These are phyloP conservation scores for Trichophyton verrucosum DNA, from an alignment of 2,329 filamentous ascomycete species.

Conservation along the genomic window DNA sequence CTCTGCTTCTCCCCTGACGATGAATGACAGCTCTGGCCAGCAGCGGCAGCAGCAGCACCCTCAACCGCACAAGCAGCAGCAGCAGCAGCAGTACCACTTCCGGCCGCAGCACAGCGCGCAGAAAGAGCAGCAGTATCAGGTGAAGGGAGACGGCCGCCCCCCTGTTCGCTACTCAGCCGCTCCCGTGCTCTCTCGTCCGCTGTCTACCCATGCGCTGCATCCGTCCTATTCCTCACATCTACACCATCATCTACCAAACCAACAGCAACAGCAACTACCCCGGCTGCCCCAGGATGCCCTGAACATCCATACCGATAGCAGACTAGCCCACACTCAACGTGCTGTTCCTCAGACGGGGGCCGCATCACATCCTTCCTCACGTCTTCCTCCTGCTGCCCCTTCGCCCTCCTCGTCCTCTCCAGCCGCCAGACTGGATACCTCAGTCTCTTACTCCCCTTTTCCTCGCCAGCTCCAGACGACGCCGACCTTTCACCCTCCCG, in stretches of 20 bases:
- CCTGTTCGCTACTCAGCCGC: conserved; percentile 3
- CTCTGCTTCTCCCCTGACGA: neutral
- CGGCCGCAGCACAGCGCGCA: neutral
- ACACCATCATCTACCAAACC: neutral
- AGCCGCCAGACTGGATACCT: neutral
- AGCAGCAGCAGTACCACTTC: neutral
- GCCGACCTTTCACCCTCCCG: neutral
- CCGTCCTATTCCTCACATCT: neutral
- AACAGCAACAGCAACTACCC: neutral
- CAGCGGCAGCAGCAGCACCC: neutral
- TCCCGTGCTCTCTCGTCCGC: conserved; percentile 1
- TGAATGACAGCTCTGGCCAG: neutral
- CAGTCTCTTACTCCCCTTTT: neutral
- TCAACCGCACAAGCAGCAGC: neutral
- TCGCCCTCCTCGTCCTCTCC: neutral
- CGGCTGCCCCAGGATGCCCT: conserved; percentile 2
- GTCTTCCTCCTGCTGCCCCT: neutral
- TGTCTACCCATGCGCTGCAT: neutral
- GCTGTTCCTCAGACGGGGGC: conserved; percentile 1
- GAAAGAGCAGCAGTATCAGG: neutral
- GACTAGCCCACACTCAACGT: conserved; percentile 2
- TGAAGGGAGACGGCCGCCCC: neutral
- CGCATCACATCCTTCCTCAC: neutral
- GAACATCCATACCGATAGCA: conserved; percentile 4
- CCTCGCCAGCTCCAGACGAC: neutral